Percentiles rank a stretch among this genome's conserved stretches.
Evolutionary conservation across 768 basidiomycete species (phyloP).

Genomic region (Dioszegia crocea): DNA sequence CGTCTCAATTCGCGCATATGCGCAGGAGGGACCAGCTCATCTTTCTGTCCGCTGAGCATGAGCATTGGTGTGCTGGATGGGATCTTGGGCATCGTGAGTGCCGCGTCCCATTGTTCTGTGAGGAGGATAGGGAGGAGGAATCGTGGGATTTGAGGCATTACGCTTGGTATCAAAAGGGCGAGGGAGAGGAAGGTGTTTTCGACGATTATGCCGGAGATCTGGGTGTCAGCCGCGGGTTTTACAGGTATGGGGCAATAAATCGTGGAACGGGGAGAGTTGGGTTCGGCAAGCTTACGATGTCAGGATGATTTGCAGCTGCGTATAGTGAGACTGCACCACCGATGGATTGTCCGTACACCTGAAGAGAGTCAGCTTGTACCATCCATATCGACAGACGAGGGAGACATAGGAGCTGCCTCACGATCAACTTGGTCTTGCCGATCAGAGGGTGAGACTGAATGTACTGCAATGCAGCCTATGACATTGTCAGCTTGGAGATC

Average conservation of each 20-base stretch:
- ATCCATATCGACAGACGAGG: background rate
- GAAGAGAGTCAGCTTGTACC: conserved; percentile 51
- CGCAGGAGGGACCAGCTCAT: conserved; percentile 68
- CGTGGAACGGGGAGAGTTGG: no score
- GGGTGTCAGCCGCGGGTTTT: background rate
- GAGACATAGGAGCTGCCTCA: conserved; percentile 23
- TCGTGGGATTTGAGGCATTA: conserved; percentile 68
- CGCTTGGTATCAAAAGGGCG: conserved; percentile 71
- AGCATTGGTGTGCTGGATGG: conserved; percentile 60
- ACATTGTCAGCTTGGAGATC: background rate
- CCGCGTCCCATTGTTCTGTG: conserved; percentile 75
- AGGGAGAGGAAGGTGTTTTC: conserved; percentile 93
- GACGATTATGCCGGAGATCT: conserved; percentile 75
- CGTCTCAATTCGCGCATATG: conserved; percentile 61
- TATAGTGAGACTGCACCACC: conserved; percentile 91
- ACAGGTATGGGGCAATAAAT: no score
- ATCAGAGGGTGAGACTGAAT: conserved; percentile 63
- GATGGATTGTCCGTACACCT: conserved; percentile 56
- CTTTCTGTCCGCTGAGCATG: conserved; percentile 69
- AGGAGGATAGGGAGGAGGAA: conserved; percentile 69
- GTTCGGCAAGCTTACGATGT: conserved; percentile 55
- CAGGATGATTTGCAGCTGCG: conserved; percentile 71
- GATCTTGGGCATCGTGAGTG: conserved; percentile 57
- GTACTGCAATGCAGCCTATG: conserved; percentile 62
- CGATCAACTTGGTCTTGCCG: conserved; percentile 64